Evolutionary conservation across 768 basidiomycete genomes (phyloP).

Genomic region (Royoungia palumana): DNA sequence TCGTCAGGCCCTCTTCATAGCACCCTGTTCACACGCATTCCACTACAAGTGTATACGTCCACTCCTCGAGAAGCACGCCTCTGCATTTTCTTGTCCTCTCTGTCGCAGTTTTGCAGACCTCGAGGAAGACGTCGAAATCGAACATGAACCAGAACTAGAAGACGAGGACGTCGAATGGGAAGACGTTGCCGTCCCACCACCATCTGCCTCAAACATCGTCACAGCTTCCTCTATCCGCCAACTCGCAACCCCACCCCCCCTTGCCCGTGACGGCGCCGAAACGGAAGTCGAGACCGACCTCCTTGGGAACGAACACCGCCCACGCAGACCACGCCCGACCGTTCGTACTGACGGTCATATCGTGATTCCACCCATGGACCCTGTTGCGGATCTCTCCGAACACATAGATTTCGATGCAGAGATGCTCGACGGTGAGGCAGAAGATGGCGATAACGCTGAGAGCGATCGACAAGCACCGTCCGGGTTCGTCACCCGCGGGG

Average conservation of each 20-base stretch:
- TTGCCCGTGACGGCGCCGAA: conserved; percentile 31
- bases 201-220: neutral
- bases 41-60: conserved; percentile 98
- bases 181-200: conserved; percentile 3
- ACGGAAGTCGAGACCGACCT: conserved; percentile 32
- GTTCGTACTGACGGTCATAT: conserved; percentile 30
- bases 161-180: conserved; percentile 29
- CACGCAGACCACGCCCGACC: conserved; percentile 19
- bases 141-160: conserved; percentile 35
- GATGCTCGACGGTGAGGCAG: conserved; percentile 26
- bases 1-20: conserved; percentile 94
- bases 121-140: conserved; percentile 90
- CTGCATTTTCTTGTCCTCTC: conserved; percentile 91
- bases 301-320: conserved; percentile 10
- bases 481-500: conserved; percentile 10
- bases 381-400: conserved; percentile 7
- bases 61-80: conserved; percentile 82
- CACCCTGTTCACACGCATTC: conserved; percentile 94
- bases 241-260: conserved; percentile 22
- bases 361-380: conserved; percentile 2
- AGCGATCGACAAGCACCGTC: neutral
- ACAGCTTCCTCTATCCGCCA: conserved; percentile 8
- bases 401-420: conserved; percentile 23
- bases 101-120: conserved; percentile 94
- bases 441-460: conserved; percentile 10